A percentile compares a stretch with the other conserved stretches of the same genome.
These are phyloP conservation scores for Daedalea quercina DNA, from an alignment of 768 basidiomycete genomes.

Conservation along the genomic window DNA sequence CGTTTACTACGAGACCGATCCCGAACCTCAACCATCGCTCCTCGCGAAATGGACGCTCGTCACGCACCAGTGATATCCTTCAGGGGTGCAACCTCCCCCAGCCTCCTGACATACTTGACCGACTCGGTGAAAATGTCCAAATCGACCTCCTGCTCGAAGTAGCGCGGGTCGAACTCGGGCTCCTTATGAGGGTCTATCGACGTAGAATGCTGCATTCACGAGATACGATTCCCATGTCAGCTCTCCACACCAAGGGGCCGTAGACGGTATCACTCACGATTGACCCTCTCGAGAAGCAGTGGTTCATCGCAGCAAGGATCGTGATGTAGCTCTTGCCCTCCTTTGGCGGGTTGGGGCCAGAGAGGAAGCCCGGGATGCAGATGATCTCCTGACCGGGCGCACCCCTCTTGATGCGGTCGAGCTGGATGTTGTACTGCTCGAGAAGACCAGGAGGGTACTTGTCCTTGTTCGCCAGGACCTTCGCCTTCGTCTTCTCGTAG, in stretches of 20 bases:
- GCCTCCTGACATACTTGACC: constrained; percentile 22
- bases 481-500: constrained; percentile 18
- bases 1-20: constrained; percentile 13
- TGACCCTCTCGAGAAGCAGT: constrained; percentile 41
- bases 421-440: constrained; percentile 35
- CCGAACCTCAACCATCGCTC: neutral
- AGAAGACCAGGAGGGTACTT: constrained; percentile 25
- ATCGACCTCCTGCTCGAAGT: constrained; percentile 27
- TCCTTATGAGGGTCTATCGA: constrained; percentile 23
- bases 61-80: constrained; percentile 19
- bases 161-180: constrained; percentile 26
- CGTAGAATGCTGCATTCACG: constrained; percentile 22
- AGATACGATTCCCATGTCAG: neutral
- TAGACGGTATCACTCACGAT: constrained; percentile 29
- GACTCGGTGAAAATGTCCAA: constrained; percentile 23
- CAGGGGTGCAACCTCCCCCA: constrained; percentile 19
- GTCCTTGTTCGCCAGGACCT: constrained; percentile 15
- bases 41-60: neutral
- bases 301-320: constrained; percentile 30
- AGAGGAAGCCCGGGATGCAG: constrained; percentile 20
- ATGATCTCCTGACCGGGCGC: constrained; percentile 28
- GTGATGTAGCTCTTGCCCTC: constrained; percentile 38
- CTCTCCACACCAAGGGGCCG: neutral
- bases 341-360: constrained; percentile 24
- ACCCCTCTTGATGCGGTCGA: constrained; percentile 24